phyloP scores from a whole-genome alignment of 2,329 filamentous ascomycete genomes.

The Venturia asperata region DNA sequence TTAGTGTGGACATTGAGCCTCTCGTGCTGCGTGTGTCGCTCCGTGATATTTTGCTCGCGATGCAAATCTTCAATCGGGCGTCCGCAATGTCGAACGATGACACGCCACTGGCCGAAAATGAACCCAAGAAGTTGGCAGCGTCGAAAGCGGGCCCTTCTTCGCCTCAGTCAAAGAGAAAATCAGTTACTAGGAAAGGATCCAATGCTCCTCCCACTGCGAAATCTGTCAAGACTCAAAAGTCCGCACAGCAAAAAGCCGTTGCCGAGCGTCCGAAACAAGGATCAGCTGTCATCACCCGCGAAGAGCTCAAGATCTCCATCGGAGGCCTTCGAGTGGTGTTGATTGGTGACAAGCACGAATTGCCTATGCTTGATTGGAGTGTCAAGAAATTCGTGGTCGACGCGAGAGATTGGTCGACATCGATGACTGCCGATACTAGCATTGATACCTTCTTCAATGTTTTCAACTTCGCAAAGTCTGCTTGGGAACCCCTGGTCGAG shows the following conservation, averaged over 20 bases:
- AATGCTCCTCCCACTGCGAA: constrained; percentile 26
- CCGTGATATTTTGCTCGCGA: constrained; percentile 86
- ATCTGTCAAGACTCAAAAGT: constrained; percentile 39
- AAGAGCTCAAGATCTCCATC: constrained; percentile 78
- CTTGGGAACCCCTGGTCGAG: constrained; percentile 93
- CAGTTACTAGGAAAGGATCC: not conserved
- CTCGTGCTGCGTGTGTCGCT: constrained; percentile 84
- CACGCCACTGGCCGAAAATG: constrained; percentile 44
- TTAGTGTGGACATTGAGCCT: constrained; percentile 83
- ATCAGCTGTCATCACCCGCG: constrained; percentile 55
- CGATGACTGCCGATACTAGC: constrained; percentile 78
- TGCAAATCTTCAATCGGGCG: constrained; percentile 86
- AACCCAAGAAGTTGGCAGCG: constrained; percentile 49
- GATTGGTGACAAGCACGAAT: constrained; percentile 90
- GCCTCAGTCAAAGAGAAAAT: constrained; percentile 13
- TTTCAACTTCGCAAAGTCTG: constrained; percentile 98
- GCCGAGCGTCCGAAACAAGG: constrained; percentile 44
- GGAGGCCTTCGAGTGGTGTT: constrained; percentile 87
- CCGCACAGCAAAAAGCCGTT: constrained; percentile 45
- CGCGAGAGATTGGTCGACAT: constrained; percentile 85
- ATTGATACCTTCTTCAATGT: constrained; percentile 93
- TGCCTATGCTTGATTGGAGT: constrained; percentile 89
- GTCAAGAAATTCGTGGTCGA: constrained; percentile 82
- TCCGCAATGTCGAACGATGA: constrained; percentile 69
- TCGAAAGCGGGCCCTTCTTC: constrained; percentile 33